These are phyloP conservation scores for Glaciozyma martinii DNA, from an alignment of 768 basidiomycete genomes.

Conservation along the genomic window DNA sequence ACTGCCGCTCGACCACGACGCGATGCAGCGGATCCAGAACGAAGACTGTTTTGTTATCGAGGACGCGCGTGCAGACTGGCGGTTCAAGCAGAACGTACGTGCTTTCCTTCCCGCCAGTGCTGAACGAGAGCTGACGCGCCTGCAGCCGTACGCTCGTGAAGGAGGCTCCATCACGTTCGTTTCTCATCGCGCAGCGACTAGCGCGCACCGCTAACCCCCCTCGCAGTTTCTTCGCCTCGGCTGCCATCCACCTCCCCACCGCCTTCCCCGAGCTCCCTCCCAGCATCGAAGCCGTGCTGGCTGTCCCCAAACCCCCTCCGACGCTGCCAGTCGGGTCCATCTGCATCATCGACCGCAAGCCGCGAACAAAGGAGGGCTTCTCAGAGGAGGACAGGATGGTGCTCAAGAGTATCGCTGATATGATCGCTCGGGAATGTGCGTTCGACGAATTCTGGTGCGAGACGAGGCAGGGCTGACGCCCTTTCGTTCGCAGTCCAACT, in stretches of 20 bases:
- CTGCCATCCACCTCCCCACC: constrained; percentile 6
- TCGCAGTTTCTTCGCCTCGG: constrained; percentile 7
- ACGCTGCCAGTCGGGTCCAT: constrained; percentile 2
- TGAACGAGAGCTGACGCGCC: background rate
- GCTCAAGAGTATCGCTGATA: background rate
- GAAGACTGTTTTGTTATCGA: background rate
- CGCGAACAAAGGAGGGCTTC: background rate
- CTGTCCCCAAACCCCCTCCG: background rate
- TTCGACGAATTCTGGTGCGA: too few species aligned
- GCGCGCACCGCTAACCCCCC: too few species aligned
- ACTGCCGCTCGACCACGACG: background rate
- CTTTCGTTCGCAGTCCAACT: background rate
- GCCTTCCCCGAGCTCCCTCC: background rate
- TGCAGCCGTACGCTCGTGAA: background rate
- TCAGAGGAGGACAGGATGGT: background rate
- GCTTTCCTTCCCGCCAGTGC: background rate
- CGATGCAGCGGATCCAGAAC: background rate
- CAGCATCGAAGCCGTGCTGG: background rate
- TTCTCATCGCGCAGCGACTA: too few species aligned
- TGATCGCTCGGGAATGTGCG: background rate
- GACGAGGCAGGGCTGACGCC: too few species aligned
- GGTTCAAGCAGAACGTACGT: constrained; percentile 2
- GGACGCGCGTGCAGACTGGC: background rate
- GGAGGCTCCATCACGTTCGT: constrained; percentile 4
- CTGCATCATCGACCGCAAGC: background rate